Evolutionary conservation across 176 grass and related monocot genomes (phyloP), one percentile per base, ranked within the genome.

Genomic region (Alloteropsis semialata): DNA sequence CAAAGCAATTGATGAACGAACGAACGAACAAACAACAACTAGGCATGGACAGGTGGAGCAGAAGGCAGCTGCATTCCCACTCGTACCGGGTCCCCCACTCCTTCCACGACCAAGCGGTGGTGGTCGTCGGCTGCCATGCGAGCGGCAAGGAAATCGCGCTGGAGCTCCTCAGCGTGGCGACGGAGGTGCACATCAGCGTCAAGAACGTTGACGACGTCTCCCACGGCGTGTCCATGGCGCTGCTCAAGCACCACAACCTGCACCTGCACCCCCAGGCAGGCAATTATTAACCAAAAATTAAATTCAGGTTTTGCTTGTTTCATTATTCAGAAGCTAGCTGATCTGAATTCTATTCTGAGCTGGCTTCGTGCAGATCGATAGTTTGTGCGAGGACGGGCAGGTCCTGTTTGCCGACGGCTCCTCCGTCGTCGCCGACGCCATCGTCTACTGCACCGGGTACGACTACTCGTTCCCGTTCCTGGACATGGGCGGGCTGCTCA

Each of bases 401-500:
- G 78, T 82, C 22, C 25, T 57, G 63, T 90, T 90, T 61, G 44
- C 21, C 73, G 84, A 86, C 17, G 74, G 79, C 39, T 27, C 65
- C 3, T 19, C 1, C 13, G 33, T 82, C 29, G 25, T 68, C 34
- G 81, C 85, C 69, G 90, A 88, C 64, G 8, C 78, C 22, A 3
- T 91, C 63, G 61, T 90, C 25, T 86, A 83, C 61, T 80, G 90
- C 79, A 88, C 86, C 0, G 89, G 90, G 8, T 91, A 62, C 55
- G 8, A 0, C 7, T 88, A 88, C 43, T 78, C 78, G 10, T 79
- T 83, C 65, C 79, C 88, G 32, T 90, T 90, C 75, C 79, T 90
- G 53, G 88, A 90, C 29, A 88, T 78, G 8, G 69, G 55, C 9
- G 86, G 65, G 0, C 10, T 1, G 13, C 32, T 92, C 12, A 36